A percentile compares a stretch with the other conserved stretches of the same genome.
Conservation (phyloP, 257 asterid genomes). For the Osmanthus fragrans region DNA sequence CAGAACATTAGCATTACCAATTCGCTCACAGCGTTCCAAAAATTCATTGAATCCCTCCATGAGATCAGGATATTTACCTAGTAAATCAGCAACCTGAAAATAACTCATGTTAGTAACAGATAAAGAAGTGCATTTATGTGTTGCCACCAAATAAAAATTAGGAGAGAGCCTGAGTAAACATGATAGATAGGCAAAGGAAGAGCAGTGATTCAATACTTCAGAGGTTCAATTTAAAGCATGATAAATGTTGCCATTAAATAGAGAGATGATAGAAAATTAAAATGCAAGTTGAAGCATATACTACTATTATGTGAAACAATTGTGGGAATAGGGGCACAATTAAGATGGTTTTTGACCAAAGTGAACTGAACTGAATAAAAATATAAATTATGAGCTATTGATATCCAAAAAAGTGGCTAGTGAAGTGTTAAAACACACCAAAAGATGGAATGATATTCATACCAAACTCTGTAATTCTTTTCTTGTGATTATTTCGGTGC, state of each 20-base stretch:
- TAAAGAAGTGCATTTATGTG: background rate
- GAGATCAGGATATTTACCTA: conserved; percentile 91
- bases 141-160: background rate
- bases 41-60: conserved; percentile 85
- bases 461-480: conserved; percentile 88
- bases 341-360: background rate
- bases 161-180: background rate
- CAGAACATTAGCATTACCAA: conserved; percentile 50
- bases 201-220: conserved; percentile 3
- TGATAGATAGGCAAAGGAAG: conserved; percentile 5
- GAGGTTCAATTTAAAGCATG: conserved; percentile 9
- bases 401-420: conserved; percentile 7
- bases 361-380: conserved; percentile 17
- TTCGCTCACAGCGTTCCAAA: conserved; percentile 86
- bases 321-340: conserved; percentile 4
- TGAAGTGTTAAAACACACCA: conserved; percentile 12
- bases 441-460: conserved; percentile 30
- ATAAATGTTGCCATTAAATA: background rate
- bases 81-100: conserved; percentile 77
- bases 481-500: conserved; percentile 90
- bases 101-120: conserved; percentile 21
- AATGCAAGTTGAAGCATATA: conserved; percentile 9
- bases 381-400: background rate
- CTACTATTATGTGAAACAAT: conserved; percentile 7
- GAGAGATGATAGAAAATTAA: background rate